Evolutionary conservation across 805 yeast species (phyloP), one percentile per base, ranked within the genome.

Genomic region (Candida boleticola): DNA sequence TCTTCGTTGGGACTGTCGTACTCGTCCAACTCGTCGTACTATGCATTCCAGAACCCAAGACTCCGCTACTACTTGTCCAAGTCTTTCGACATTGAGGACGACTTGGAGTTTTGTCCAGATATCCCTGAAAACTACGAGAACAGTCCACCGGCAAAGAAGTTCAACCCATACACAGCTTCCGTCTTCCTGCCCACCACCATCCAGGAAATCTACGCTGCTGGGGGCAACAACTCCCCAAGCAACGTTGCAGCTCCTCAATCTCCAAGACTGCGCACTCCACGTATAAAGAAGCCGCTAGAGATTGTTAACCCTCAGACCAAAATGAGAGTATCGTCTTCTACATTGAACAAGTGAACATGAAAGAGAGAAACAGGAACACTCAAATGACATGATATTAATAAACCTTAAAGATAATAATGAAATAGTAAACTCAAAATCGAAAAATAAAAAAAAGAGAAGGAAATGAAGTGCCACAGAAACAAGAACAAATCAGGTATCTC

Each of bases 141-240:
- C 10, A 60, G 67, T 42, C 70, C 72, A 13, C 54, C 60, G 16
- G 54, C 62, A 45, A 75, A 73, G 53, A 80, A 74, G 57, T 82
- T 81, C 63, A 82, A 82, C 56, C 87, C 88, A 4, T 81, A 82
- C 55, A 80, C 85, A 2, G 80, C 86, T 1, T 64, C 77, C 35
- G 73, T 80, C 19, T 82, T 82, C 53, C 76, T 80, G 26, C 87
- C 88, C 34, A 31, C 35, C 9, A 14, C 35, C 16, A 58, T 49
- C 45, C 54, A 14, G 43, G 54, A 20, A 31, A 29, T 21, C 31
- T 32, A 34, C 37, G 27, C 19, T 16, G 34, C 16, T 18, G 35
- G 35, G 9, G 32, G 32, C 4, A 31, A 16, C 18, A 21, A 22
- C 23, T 20, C 40, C 29, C 46, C 48, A 9, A 42, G 40, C 1